Evolutionary conservation across 2,329 filamentous ascomycete species (phyloP).

Genomic region (Claviceps cyperi): DNA sequence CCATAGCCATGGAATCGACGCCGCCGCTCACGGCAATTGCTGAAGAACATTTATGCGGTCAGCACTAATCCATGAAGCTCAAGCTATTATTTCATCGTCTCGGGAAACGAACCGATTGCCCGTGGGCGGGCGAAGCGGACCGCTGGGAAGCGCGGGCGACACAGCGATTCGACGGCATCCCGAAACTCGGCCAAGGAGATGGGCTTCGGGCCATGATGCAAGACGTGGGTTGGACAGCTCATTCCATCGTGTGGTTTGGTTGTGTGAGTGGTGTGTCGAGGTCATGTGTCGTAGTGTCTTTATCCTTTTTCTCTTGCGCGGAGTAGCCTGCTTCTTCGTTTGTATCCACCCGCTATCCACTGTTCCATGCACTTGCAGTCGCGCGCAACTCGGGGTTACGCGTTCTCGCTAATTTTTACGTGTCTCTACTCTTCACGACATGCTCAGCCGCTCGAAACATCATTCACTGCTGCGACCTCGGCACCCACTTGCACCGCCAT

Average conservation of each 20-base stretch:
- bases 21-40: constrained; percentile 80
- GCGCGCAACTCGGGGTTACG: too few relatives aligned
- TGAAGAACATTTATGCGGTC: constrained; percentile 15
- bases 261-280: too few relatives aligned
- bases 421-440: too few relatives aligned
- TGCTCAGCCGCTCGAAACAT: too few relatives aligned
- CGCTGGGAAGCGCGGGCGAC: constrained; percentile 33
- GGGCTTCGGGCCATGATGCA: constrained; percentile 24
- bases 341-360: too few relatives aligned
- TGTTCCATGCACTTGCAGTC: too few relatives aligned
- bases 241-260: constrained; percentile 17
- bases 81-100: neutral
- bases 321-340: too few relatives aligned
- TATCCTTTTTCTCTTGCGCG: too few relatives aligned
- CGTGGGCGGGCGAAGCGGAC: constrained; percentile 20
- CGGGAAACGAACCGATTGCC: constrained; percentile 25
- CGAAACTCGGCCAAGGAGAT: constrained; percentile 23
- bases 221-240: constrained; percentile 18
- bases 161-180: constrained; percentile 35
- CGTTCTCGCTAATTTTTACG: too few relatives aligned
- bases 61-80: neutral
- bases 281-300: too few relatives aligned
- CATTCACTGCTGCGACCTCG: too few relatives aligned
- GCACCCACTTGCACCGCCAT: too few relatives aligned
- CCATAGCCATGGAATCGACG: constrained; percentile 95